Evolutionary conservation across 2,329 filamentous ascomycete genomes (phyloP).

Genomic region (Dendryphion nanum): DNA sequence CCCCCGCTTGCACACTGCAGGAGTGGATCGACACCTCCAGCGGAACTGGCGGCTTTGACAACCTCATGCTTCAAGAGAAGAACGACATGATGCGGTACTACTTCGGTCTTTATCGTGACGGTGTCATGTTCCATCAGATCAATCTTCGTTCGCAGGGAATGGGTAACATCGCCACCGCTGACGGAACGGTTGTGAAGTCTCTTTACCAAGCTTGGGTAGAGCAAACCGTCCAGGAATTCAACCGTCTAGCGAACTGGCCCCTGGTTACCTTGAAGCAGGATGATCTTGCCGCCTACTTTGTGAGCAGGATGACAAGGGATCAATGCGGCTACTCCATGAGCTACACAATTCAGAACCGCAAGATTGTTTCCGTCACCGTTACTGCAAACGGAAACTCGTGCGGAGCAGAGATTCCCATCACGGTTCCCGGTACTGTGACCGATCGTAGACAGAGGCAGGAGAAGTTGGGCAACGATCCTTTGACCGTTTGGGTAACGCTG

Average conservation of each 20-base stretch:
- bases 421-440: not conserved
- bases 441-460: not conserved
- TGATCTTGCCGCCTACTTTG: not conserved
- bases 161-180: not conserved
- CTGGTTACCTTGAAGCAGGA: not conserved
- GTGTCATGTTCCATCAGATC: not conserved
- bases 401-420: not conserved
- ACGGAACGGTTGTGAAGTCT: not conserved
- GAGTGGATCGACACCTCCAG: not conserved
- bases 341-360: not conserved
- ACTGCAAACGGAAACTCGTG: not conserved
- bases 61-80: not conserved
- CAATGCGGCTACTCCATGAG: not conserved
- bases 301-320: not conserved
- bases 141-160: not conserved
- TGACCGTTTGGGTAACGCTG: not conserved
- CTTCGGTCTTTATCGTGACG: not conserved
- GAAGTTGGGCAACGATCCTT: not conserved
- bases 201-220: not conserved
- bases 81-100: not conserved
- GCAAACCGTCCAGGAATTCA: not conserved
- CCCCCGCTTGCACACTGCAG: not conserved
- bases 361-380: not conserved
- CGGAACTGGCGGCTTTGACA: not conserved
- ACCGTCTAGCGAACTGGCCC: not conserved